Evolutionary conservation across 768 basidiomycete species (phyloP).

Genomic region (Lactifluus hygrophoroides): DNA sequence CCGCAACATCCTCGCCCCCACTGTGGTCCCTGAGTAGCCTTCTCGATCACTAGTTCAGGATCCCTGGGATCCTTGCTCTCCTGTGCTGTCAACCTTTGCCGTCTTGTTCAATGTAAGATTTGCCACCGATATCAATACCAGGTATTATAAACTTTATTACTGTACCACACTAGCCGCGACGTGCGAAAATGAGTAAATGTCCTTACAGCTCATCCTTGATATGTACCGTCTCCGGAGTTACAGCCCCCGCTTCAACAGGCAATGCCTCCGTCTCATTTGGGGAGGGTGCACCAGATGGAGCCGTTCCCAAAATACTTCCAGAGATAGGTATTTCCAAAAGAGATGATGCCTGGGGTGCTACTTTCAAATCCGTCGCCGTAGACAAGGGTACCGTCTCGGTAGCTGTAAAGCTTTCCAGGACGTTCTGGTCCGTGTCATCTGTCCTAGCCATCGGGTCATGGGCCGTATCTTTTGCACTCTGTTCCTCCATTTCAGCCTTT

Average conservation of each 20-base stretch:
- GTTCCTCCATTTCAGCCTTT: slow-evolving; percentile 21
- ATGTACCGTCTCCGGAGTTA: neutral
- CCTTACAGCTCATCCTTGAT: slow-evolving; percentile 15
- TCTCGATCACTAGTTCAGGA: neutral
- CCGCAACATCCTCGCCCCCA: slow-evolving; percentile 5
- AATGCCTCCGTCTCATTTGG: neutral
- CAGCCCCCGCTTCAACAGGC: neutral
- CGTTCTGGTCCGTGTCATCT: slow-evolving; percentile 22
- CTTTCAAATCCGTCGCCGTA: neutral
- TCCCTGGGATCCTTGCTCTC: neutral
- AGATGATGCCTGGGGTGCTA: neutral
- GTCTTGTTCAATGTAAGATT: slow-evolving; percentile 5
- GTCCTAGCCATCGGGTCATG: slow-evolving; percentile 21
- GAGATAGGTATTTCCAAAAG: neutral
- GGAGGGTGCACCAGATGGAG: neutral
- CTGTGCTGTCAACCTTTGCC: neutral
- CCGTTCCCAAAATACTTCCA: neutral
- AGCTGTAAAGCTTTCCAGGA: slow-evolving; percentile 19
- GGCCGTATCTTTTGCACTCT: slow-evolving; percentile 16
- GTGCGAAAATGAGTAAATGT: neutral
- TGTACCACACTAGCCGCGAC: neutral
- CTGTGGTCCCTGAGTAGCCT: neutral
- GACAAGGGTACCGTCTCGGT: slow-evolving; percentile 14
- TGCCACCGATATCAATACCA: slow-evolving; percentile 13
- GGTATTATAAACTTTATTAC: slow-evolving; percentile 12